Conservation (phyloP, 202 grass and related monocot genomes). For the Cymbopogon flexuosus region DNA sequence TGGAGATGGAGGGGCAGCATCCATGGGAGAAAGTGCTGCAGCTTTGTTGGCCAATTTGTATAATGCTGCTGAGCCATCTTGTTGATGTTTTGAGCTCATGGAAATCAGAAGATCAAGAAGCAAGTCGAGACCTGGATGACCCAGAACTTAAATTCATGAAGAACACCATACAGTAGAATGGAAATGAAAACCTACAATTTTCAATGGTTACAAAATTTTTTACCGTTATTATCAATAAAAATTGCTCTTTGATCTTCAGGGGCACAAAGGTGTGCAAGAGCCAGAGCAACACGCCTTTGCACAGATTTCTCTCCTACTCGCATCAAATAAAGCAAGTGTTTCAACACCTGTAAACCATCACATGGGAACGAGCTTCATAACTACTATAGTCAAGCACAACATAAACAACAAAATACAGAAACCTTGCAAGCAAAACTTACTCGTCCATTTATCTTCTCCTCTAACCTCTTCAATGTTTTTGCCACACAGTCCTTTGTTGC, state of each 20-base stretch:
- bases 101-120: slow-evolving; percentile 92
- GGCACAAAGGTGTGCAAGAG: slow-evolving; percentile 90
- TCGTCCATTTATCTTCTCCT: slow-evolving; percentile 95
- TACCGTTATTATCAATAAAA: slow-evolving; percentile 98
- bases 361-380: slow-evolving; percentile 30
- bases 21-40: slow-evolving; percentile 78
- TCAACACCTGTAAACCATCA: slow-evolving; percentile 68
- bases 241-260: slow-evolving; percentile 87
- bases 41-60: slow-evolving; percentile 96
- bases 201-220: background rate
- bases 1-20: slow-evolving; percentile 91
- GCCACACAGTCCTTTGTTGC: slow-evolving; percentile 99
- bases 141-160: slow-evolving; percentile 39
- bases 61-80: slow-evolving; percentile 83
- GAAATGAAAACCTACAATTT: slow-evolving; percentile 5
- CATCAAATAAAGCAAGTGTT: slow-evolving; percentile 94
- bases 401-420: slow-evolving; percentile 22
- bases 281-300: slow-evolving; percentile 87
- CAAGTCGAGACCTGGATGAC: slow-evolving; percentile 69
- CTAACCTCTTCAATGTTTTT: slow-evolving; percentile 95
- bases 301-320: slow-evolving; percentile 80
- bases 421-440: slow-evolving; percentile 45
- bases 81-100: slow-evolving; percentile 72
- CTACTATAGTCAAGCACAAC: slow-evolving; percentile 10
- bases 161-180: background rate